Evolutionary conservation across 352 stramenopile species (phyloP), one percentile per base, ranked within the genome.

Genomic region (Phytophthora rubi): DNA sequence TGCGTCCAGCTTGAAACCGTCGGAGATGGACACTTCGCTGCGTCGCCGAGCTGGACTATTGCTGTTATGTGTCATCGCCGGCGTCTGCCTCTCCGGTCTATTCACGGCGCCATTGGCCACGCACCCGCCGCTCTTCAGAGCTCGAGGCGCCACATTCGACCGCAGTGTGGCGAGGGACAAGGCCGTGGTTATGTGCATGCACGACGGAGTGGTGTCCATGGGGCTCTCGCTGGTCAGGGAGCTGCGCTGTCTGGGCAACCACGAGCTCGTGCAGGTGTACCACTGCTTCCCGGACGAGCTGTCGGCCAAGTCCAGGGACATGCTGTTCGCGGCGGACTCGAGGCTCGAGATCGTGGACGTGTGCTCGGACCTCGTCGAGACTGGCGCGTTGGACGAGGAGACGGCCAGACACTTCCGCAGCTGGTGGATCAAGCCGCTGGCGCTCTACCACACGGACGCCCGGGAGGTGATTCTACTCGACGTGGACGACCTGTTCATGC

Each of bases 371-470:
- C 53, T 82, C 2, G 45, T 73, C 0, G 57, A 65, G n/a, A 45
- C 32, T 7, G 54, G 56, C 15, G 26, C 15, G 4, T 5, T 76
- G 53, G 39, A 56, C 44, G 13, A 62, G 21, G 60, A 65, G 13
- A 42, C 49, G 13, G 66, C 70, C 53, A 26, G 26, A 6, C 45
- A 73, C 35, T 89, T 91, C 61, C 65, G 59, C n/a, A 90, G 71
- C 53, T 90, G 70, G 65, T 92, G 79, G 76, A 66, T 89, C 70
- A 89, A 92, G 51, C 84, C 84, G 1, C 59, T 92, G 13, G 79
- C 80, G 1, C 59, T 90, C 10, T 72, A 83, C 51, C 81, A 92
- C 62, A 83, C 80, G 0, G 57, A 83, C 16, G 49, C 80, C 0
- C 8, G 65, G 0, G 72, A 92, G n/a, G 69, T 83, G 8, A 77